Conservation (phyloP, 2,329 filamentous ascomycete species). For the Colletotrichum ledebouriae region DNA sequence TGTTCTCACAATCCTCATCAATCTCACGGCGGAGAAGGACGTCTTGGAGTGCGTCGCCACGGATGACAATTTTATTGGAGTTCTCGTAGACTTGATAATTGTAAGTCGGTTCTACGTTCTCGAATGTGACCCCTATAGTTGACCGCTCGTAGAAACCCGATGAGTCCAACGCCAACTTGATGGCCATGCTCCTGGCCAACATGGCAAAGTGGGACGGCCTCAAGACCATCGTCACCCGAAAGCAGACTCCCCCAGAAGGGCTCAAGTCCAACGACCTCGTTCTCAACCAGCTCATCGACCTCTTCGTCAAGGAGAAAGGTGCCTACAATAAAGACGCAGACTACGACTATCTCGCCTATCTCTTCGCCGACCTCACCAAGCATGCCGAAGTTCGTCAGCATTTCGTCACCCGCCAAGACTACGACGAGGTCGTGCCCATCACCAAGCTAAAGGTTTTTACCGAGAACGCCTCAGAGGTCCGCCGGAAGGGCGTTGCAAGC, state of each 20-base stretch:
- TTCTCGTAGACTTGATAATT: constrained; percentile 79
- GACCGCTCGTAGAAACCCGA: constrained; percentile 67
- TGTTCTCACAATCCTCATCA: constrained; percentile 91
- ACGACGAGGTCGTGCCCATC: constrained; percentile 88
- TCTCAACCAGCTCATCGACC: constrained; percentile 92
- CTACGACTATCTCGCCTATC: constrained; percentile 93
- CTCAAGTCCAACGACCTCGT: constrained; percentile 80
- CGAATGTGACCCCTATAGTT: background rate
- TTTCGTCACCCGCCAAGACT: constrained; percentile 79
- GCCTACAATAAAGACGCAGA: constrained; percentile 85
- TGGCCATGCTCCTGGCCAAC: constrained; percentile 95
- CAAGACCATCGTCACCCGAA: constrained; percentile 76
- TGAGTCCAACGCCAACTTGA: constrained; percentile 85
- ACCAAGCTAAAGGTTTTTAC: constrained; percentile 96
- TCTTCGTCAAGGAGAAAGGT: constrained; percentile 91
- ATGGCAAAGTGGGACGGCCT: constrained; percentile 84
- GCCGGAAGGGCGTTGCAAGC: constrained; percentile 93
- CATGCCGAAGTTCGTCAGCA: constrained; percentile 81
- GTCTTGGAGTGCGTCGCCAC: constrained; percentile 79
- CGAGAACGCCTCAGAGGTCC: constrained; percentile 85
- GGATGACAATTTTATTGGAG: constrained; percentile 85
- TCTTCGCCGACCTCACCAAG: constrained; percentile 93
- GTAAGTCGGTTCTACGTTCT: constrained; percentile 62
- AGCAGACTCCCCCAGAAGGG: constrained; percentile 76
- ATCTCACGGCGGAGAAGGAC: constrained; percentile 82